phyloP scores from a whole-genome alignment of 2,329 filamentous ascomycete species.

The Trichocomaceae sp. region DNA sequence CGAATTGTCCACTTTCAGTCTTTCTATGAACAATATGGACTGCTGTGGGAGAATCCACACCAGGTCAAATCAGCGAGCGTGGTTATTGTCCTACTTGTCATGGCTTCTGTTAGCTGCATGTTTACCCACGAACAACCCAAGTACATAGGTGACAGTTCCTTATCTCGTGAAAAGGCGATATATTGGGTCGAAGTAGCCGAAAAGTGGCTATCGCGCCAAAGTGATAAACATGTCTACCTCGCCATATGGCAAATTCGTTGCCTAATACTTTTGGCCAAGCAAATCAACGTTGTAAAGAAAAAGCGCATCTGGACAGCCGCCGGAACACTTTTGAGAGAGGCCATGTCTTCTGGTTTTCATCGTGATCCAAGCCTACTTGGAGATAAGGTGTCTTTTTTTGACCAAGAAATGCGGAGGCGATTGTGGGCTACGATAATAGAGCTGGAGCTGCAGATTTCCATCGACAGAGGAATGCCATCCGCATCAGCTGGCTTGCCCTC shows the following conservation, averaged over 20 bases:
- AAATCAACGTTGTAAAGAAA: constrained; percentile 43
- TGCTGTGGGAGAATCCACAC: constrained; percentile 14
- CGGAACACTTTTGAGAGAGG: constrained; percentile 43
- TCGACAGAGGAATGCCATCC: constrained; percentile 46
- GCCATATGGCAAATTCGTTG: constrained; percentile 46
- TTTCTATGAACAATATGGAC: constrained; percentile 20
- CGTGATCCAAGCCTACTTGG: constrained; percentile 39
- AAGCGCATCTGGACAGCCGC: constrained; percentile 47
- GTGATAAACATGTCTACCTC: constrained; percentile 46
- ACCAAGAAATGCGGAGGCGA: constrained; percentile 45
- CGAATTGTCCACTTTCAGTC: constrained; percentile 20
- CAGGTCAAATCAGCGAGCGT: constrained; percentile 17
- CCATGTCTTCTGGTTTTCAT: constrained; percentile 47
- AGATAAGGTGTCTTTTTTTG: constrained; percentile 35
- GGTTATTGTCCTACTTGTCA: constrained; percentile 18
- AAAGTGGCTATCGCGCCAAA: constrained; percentile 29
- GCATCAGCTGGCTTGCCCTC: constrained; percentile 16
- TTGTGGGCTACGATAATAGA: constrained; percentile 49
- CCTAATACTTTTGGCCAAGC: constrained; percentile 42
- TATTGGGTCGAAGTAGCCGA: constrained; percentile 19
- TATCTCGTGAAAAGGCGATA: constrained; percentile 16
- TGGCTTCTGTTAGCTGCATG: constrained; percentile 17
- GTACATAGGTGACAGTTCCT: constrained; percentile 18
- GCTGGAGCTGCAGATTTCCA: constrained; percentile 46
- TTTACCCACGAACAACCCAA: constrained; percentile 9